Evolutionary conservation across 345 rosid genomes (phyloP), one percentile per base, ranked within the genome.

Genomic region (Laguncularia racemosa): DNA sequence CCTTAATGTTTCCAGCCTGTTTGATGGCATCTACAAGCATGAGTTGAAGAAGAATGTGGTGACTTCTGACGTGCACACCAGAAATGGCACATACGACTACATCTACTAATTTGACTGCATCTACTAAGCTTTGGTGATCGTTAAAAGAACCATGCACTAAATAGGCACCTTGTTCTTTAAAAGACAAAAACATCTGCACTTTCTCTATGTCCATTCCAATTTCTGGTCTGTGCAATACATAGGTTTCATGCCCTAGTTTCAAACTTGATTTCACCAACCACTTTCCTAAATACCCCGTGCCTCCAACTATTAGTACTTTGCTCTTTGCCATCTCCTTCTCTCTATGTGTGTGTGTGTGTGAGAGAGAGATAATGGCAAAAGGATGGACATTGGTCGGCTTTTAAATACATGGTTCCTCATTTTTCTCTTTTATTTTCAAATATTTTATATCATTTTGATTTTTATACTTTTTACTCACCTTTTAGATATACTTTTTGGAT

Each of bases 1-100:
- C 97, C 91, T 84, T 73, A 5, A 91, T 69, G 61, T 85, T 91
- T 44, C 96, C 90, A 21, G 96, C 96, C 38, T 88, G 88, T 71
- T 84, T 84, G 59, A 91, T 88, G 38, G 98, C 90, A 20, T 84
- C 75, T 16, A 88, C 91, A 17, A 91, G 95, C 67, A 79, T 84
- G 59, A 85, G 92, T 71, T 91, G 98, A n/a, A 84, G 75, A 44
- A 88, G 79, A 4, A 91, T 76, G 2, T 76, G 82, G 61, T 85
- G 98, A 74, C 81, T 82, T 50, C 98, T 65, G 46, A 88, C 63
- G 44, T 91, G 98, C 28, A 85, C 95, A 7, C 92, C 98, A 1
- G 95, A 91, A 57, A 88, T 75, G 17, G 95, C 82, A 46, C 81
- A 91, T 38, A 91, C 84, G 17, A 88, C 85, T 12, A 91, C 82